Evolutionary conservation across 495 filamentous ascomycete species (phyloP), one percentile per base, ranked within the genome.

Genomic region (Geopyxis carbonaria): DNA sequence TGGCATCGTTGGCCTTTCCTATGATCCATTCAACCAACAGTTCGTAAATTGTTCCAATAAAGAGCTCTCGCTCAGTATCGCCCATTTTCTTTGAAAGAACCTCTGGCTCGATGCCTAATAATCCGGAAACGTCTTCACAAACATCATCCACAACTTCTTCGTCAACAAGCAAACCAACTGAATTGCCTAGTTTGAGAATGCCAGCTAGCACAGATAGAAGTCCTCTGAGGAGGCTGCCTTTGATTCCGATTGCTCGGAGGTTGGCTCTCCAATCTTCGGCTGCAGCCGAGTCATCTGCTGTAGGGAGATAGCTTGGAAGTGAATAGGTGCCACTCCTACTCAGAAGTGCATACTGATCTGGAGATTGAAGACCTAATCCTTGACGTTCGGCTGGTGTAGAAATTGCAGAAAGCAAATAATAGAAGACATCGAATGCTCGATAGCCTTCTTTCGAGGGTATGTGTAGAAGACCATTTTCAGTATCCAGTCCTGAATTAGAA

Each of bases 371-470:
- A 30, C 76, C 75, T n/a, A 97, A 64, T 40, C 83, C 93, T 54
- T 95, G 85, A 25, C 84, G 69, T 62, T 97, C 89, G 1, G 84
- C 83, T 1, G 77, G 78, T 1, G 85, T 91, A 0, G 89, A 91
- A 10, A 82, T 76, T 20, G 79, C 81, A 0, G 86, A 91, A 16
- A 93, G 66, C 2, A 97, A 72, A 47, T 94, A 95, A 61, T 97
- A 97, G 58, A 95, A 97, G 20, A 86, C 91, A 54, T 97, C 86
- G 50, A 95, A 97, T n/a, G 87, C 89, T 42, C 89, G 75, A 54
- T 80, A 84, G 15, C 91, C 89, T 5, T 72, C 42, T 53, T 92
- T 74, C 0, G 72, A 57, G 0, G 89, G 81, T 19, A 95, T 70
- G 25, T 83, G 73, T 20, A 95, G 66, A 16, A 97, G 65, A 16